Evolutionary conservation across 148 eudicot genomes (phyloP), one percentile per base, ranked within the genome.

Genomic region (Vaccinium vitisidaea): DNA sequence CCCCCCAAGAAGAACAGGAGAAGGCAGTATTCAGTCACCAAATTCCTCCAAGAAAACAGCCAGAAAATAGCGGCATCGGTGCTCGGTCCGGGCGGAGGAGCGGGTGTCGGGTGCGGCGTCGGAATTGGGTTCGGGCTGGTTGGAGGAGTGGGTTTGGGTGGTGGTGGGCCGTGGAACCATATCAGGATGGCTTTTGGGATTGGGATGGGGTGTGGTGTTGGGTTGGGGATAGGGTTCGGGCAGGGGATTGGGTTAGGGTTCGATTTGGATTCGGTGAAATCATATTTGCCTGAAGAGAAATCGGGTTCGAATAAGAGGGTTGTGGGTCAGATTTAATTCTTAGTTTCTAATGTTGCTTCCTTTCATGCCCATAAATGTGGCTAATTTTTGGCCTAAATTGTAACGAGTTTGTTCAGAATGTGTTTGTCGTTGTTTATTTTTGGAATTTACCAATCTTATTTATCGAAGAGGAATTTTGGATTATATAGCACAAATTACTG

Each of bases 201-300:
- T 23, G 95, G 97, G 50, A 81, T 87, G 36, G 95, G 95, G 1
- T 94, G 97, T 79, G 96, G 94, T 5, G 91, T 87, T 5, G 96
- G 96, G 5, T 75, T 88, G 13, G 96, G 94, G 83, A 70, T 93
- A 30, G 96, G 96, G 86, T 92, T 84, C 50, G 96, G 94, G 77
- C 88, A 83, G 49, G 96, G 94, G 36, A 5, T 88, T 2, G 96
- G 96, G 4, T 75, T 59, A 11, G 96, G 94, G 14, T 87, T 86
- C 67, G 80, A 82, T 61, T 86, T 79, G 84, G 92, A 91, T 0
- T 77, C 88, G 1, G n/a, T 89, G 8, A 75, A 79, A 48, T 75
- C 86, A 11, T 74, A 36, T 78, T 61, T 85, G 2, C 46, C 55
- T 14, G 61, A 78, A 65, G 79, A 86, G 21, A 80, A 81, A 53